Evolutionary conservation across 1,284 basidiomycete species (phyloP), one percentile per base, ranked within the genome.

Genomic region (Ceratobasidium sp.): DNA sequence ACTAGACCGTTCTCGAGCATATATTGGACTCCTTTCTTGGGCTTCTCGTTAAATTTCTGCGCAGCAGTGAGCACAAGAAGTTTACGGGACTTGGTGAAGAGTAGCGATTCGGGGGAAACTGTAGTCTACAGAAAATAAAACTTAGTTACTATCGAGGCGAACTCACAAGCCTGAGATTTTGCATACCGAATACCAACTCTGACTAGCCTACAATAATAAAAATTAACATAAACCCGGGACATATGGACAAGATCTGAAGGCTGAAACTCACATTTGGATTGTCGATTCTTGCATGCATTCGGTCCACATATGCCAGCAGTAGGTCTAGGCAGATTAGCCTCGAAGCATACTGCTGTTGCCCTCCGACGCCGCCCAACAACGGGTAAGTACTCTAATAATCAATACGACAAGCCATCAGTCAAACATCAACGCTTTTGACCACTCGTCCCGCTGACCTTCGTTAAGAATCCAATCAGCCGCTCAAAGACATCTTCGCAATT

Each of bases 401-500:
- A 41, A 11, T 11, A 41, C 36, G 64, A 27, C 22, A 24, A 19
- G 27, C 29, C 47, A 48, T 17, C 19, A 45, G 50, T 71, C 53
- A 57, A 22, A 29, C 27, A 17, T 11, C 24, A 24, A 15, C 17
- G 31, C 0, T 29, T 41, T 31, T 27, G 17, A 53, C 27, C n/a
- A 17, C 29, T n/a, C 11, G 22, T 14, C 15, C 50, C 36, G 27
- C 78, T 60, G 78, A 93, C 94, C 87, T 92, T 91, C 1, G 93
- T 95, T 77, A 98, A 84, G 83, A 99, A 99, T 24, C 92, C 91
- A 74, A 98, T 86, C n/a, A 99, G 83, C 8, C 94, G 87, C 81
- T 99, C 96, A 80, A 97, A 98, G 75, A 99, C 84, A 81, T 99
- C 97, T 84, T 99, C 97, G 82, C 94, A 97, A 80, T 99, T 97